These are phyloP conservation scores for Diophrys sp. DNA, from an alignment of 73 alveolate genomes.

Conservation along the genomic window DNA sequence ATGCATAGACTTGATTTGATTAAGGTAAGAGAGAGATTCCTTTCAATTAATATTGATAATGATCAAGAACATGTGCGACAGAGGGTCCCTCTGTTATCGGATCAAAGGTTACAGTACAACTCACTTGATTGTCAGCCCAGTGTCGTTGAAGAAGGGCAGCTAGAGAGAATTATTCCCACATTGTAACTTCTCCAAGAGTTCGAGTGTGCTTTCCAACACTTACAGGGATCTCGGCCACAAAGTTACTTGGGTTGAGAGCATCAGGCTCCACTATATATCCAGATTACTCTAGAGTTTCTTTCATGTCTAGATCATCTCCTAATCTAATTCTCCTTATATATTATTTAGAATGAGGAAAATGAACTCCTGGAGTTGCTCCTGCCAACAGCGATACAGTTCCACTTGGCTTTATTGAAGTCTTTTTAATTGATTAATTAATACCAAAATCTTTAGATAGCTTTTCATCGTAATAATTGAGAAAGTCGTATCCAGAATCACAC, in stretches of 20 bases:
- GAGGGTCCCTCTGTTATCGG: conserved; percentile 50
- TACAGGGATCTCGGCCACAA: conserved; percentile 59
- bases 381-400: conserved; percentile 68
- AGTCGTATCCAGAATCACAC: conserved; percentile 54
- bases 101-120: conserved; percentile 66
- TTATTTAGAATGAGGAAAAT: conserved; percentile 44
- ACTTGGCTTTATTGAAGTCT: conserved; percentile 64
- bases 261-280: conserved; percentile 58
- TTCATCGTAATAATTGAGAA: conserved; percentile 38
- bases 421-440: conserved; percentile 55
- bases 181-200: conserved; percentile 38
- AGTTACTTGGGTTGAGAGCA: conserved; percentile 19
- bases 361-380: conserved; percentile 77
- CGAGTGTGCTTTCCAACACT: conserved; percentile 35
- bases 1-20: conserved; percentile 29
- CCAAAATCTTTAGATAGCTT: conserved; percentile 36
- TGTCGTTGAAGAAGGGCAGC: conserved; percentile 48
- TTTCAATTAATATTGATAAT: conserved; percentile 54
- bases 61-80: conserved; percentile 44
- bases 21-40: conserved; percentile 65
- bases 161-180: conserved; percentile 55
- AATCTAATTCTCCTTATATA: conserved; percentile 65
- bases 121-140: conserved; percentile 73
- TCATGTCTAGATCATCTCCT: conserved; percentile 16
- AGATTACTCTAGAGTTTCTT: conserved; percentile 15